These are phyloP conservation scores for Seiridium cupressi DNA, from an alignment of 2,329 filamentous ascomycete species.

Conservation along the genomic window DNA sequence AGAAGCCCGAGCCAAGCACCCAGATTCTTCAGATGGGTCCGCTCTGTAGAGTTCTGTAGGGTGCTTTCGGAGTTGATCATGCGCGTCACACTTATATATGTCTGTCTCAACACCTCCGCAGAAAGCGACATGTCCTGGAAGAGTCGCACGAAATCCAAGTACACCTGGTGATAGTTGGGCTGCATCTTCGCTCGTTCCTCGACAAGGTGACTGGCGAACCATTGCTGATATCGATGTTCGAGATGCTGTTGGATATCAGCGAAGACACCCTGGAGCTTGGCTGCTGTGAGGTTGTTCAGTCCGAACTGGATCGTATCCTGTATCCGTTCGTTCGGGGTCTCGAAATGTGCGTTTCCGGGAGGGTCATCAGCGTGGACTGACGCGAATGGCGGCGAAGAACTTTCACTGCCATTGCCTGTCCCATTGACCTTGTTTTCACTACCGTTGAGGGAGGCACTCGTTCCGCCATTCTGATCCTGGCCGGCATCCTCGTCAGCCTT, in stretches of 20 bases:
- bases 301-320: conserved; percentile 96
- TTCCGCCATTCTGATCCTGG: conserved; percentile 53
- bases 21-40: conserved; percentile 87
- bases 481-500: conserved; percentile 62
- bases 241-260: conserved; percentile 77
- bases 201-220: conserved; percentile 94
- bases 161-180: conserved; percentile 92
- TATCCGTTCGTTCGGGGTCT: conserved; percentile 79
- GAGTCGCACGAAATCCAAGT: conserved; percentile 82
- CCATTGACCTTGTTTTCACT: conserved; percentile 66
- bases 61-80: conserved; percentile 90
- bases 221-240: conserved; percentile 81
- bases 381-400: conserved; percentile 68
- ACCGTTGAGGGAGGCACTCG: conserved; percentile 30
- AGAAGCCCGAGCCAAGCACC: conserved; percentile 91
- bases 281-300: conserved; percentile 92
- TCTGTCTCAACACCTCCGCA: conserved; percentile 89
- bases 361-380: conserved; percentile 76
- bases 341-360: conserved; percentile 61
- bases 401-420: conserved; percentile 54
- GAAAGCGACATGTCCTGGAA: conserved; percentile 79
- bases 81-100: conserved; percentile 79
- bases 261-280: conserved; percentile 82
- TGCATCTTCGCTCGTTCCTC: conserved; percentile 97
- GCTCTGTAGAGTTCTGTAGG: conserved; percentile 78